Evolutionary conservation across 441 rosid species (phyloP), one percentile per base, ranked within the genome.

Genomic region (Corymbia citriodora): DNA sequence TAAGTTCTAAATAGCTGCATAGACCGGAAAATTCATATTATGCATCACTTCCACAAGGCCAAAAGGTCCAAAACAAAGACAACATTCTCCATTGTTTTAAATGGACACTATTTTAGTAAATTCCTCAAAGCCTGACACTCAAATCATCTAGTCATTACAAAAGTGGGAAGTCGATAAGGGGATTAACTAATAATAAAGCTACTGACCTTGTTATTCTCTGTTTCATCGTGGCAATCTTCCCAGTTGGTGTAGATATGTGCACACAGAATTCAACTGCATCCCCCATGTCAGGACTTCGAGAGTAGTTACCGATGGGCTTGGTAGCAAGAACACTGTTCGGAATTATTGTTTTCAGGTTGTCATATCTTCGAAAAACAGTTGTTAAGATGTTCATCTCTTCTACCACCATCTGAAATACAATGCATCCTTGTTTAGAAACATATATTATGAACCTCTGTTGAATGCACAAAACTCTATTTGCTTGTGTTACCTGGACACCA

Each of bases 301-400:
- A 79, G 33, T 72, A 70, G 89, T 90, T 90, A 27, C 83, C 29
- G 48, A 90, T 90, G 89, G 89, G 12, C 55, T 90, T 90, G 17
- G 86, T 87, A 25, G 91, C 91, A 40, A 90, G 91, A 13, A 54
- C 72, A 21, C 89, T 87, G n/a, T 90, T 90, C 2, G 87, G 91
- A 18, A 53, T 86, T 87, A 90, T 87, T 79, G 87, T 72, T 89
- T 90, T 90, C 49, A 3, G 74, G 25, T 90, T 90, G 89, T 90
- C 89, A 49, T 25, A 68, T 45, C 89, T 90, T 31, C 87, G 55
- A 86, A 90, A 90, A 15, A 87, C 19, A 10, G 91, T 90, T 8
- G 91, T 90, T 55, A 90, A 68, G 49, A 90, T 90, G 91, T 90
- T 90, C 91, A 90, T 90, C 86, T 90, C 91, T 88, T 90, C 89